Evolutionary conservation across 1,139 yeast genomes (phyloP), one percentile per base, ranked within the genome.

Genomic region (Meyerozyma smithsonii): DNA sequence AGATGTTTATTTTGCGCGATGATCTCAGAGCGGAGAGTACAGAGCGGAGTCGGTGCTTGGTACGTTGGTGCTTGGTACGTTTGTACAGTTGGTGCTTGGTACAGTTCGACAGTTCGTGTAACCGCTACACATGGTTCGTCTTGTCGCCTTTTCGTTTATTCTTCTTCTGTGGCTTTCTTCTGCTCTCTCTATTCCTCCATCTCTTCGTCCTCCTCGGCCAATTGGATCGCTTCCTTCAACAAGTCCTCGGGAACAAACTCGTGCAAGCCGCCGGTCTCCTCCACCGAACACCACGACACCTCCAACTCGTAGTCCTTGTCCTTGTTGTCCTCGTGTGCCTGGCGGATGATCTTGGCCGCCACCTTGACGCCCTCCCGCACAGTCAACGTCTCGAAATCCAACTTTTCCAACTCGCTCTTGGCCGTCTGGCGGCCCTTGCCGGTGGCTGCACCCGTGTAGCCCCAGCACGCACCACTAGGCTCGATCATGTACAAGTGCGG

Each of bases 371-470:
- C 98, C 20, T 90, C 95, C 49, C 67, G 75, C 8, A 82, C 86
- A 2, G 83, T 69, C 49, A 94, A 67, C 47, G 74, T 77, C 40
- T 80, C 84, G 46, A 80, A 70, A 49, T 89, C 85, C 52, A 94
- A 72, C 62, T 92, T 94, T 64, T 94, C 99, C 53, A 94, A 75
- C 64, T 94, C 98, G 16, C 92, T 85, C 64, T 89, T 90, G 43
- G 98, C 98, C 19, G 88, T 79, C 64, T 92, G 98, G 62, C 97
- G 81, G 36, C 98, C 98, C 62, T 92, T 94, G 46, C 99, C 99
- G 4, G 97, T 81, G 26, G 98, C 98, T 37, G 97, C 96, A 42
- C 97, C 98, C 40, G 78, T 76, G 64, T 92, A 94, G 36, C 99
- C 99, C 97, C 98, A 92, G 57, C 82, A 86, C 1, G 89, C 74